A percentile compares a stretch with the other conserved stretches of the same genome.
Evolutionary conservation across 805 yeast genomes (phyloP).

Genomic region (Starmera pachycereana): DNA sequence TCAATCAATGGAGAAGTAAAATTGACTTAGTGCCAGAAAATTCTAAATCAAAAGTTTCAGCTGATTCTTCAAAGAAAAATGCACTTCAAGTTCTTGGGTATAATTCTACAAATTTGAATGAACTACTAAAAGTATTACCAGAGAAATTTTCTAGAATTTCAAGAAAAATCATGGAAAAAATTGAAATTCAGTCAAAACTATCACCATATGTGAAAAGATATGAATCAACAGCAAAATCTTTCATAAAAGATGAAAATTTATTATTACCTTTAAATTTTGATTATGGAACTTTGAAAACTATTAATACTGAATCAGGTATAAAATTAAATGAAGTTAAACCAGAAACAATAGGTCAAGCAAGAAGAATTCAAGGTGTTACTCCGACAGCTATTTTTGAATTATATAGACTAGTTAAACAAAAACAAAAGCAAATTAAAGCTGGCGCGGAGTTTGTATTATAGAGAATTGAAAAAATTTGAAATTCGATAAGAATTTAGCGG

Average conservation of each 20-base stretch:
- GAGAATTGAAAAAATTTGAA: no score
- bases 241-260: conserved; percentile 73
- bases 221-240: conserved; percentile 58
- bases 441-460: background rate
- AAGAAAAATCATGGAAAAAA: conserved; percentile 41
- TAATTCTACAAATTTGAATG: conserved; percentile 24
- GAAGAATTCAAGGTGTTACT: conserved; percentile 89
- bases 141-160: conserved; percentile 22
- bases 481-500: no score
- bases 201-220: conserved; percentile 74
- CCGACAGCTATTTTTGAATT: conserved; percentile 86
- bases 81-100: conserved; percentile 70
- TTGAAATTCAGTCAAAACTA: conserved; percentile 75
- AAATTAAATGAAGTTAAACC: conserved; percentile 72
- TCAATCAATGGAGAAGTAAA: conserved; percentile 51
- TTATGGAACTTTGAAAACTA: conserved; percentile 45
- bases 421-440: conserved; percentile 15
- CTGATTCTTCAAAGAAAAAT: conserved; percentile 40
- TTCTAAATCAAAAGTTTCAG: conserved; percentile 25
- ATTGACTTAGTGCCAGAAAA: conserved; percentile 24
- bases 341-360: conserved; percentile 86
- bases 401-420: conserved; percentile 36
- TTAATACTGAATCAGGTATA: conserved; percentile 69
- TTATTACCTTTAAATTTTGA: conserved; percentile 59
- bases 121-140: conserved; percentile 8